phyloP scores from a whole-genome alignment of 352 stramenopile genomes.

The Salisapilia sapeloensis region DNA sequence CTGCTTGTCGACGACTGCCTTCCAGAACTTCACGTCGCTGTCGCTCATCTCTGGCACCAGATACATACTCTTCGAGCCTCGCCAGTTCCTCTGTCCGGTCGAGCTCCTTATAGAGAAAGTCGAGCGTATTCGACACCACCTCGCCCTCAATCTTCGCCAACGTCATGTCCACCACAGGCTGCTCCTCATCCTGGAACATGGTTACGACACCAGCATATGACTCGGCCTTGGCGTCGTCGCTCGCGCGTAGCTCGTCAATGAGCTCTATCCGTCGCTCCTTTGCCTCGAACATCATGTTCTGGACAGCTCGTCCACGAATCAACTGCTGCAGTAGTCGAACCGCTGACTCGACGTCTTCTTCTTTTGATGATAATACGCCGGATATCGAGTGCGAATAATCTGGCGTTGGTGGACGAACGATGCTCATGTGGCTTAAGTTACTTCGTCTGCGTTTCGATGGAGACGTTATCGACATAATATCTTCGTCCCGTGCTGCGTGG shows the following conservation, averaged over 20 bases:
- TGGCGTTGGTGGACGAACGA: slow-evolving; percentile 65
- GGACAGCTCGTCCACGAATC: slow-evolving; percentile 76
- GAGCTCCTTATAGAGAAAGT: slow-evolving; percentile 83
- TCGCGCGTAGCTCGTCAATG: slow-evolving; percentile 76
- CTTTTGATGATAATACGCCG: slow-evolving; percentile 7
- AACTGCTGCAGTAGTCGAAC: slow-evolving; percentile 78
- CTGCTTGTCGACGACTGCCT: slow-evolving; percentile 69
- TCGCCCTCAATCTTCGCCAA: slow-evolving; percentile 69
- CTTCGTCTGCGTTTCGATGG: slow-evolving; percentile 3
- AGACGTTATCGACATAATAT: not conserved
- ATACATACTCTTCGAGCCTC: slow-evolving; percentile 61
- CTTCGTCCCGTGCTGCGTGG: too few relatives aligned
- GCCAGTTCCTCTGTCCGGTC: slow-evolving; percentile 59
- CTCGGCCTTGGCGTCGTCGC: slow-evolving; percentile 19
- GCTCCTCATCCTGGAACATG: slow-evolving; percentile 16
- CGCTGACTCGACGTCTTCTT: slow-evolving; percentile 40
- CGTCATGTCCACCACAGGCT: slow-evolving; percentile 20
- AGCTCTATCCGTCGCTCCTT: slow-evolving; percentile 77
- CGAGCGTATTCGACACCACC: slow-evolving; percentile 75
- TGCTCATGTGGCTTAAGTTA: slow-evolving; percentile 6
- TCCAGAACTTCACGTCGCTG: slow-evolving; percentile 70
- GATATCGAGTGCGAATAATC: slow-evolving; percentile 23
- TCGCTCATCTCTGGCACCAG: slow-evolving; percentile 41
- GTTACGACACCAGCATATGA: not conserved
- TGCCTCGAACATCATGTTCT: slow-evolving; percentile 90